These are phyloP conservation scores for Croton laevigatus DNA, from an alignment of 441 rosid species.

Conservation along the genomic window DNA sequence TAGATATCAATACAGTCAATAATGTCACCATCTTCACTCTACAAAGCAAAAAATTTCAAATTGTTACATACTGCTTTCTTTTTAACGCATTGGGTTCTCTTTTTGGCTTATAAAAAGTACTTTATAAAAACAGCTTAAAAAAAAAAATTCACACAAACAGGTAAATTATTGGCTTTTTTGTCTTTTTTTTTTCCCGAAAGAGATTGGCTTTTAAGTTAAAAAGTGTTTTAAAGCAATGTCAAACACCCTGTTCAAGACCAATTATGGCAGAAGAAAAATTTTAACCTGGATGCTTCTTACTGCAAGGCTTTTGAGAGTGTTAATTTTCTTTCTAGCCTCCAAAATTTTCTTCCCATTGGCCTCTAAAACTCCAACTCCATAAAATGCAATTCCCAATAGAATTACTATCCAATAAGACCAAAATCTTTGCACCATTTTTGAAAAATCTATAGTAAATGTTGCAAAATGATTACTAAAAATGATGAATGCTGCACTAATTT, in stretches of 20 bases:
- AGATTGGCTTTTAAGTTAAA: no score
- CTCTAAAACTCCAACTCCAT: slow-evolving; percentile 12
- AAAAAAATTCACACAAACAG: no score
- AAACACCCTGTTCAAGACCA: no score
- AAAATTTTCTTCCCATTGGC: slow-evolving; percentile 6
- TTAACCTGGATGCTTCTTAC: slow-evolving; percentile 37
- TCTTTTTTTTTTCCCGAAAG: no score
- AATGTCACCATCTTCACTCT: slow-evolving; percentile 48
- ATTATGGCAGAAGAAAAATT: not conserved
- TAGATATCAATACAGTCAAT: slow-evolving; percentile 45
- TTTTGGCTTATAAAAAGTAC: no score
- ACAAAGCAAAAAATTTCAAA: not conserved
- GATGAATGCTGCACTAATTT: not conserved
- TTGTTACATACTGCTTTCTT: no score
- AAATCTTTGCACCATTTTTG: slow-evolving; percentile 12
- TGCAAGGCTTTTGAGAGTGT: slow-evolving; percentile 11
- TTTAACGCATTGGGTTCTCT: no score
- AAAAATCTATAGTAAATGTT: not conserved
- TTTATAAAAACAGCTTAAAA: no score
- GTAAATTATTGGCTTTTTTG: no score
- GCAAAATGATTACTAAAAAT: not conserved
- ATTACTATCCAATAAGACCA: slow-evolving; percentile 1
- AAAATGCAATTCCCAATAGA: slow-evolving; percentile 16
- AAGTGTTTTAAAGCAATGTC: no score
- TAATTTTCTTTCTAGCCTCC: slow-evolving; percentile 12